Percentiles rank a stretch among this genome's conserved stretches.
Evolutionary conservation across 495 filamentous ascomycete genomes (phyloP).

Genomic region (Hypoxylon lienhwacheense): DNA sequence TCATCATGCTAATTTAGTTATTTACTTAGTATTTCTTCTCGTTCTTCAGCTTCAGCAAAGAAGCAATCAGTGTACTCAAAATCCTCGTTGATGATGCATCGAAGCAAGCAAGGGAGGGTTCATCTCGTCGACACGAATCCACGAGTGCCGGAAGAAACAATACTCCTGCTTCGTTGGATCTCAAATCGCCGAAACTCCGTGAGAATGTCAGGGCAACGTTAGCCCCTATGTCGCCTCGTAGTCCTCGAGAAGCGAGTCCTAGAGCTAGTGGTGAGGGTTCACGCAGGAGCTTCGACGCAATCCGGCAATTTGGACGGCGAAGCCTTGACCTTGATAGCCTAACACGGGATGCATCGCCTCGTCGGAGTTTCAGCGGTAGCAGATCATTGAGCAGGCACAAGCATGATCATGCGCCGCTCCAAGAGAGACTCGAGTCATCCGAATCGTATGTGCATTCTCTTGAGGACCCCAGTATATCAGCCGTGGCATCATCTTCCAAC

Average conservation of each 20-base stretch:
- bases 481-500: slow-evolving; percentile 67
- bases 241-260: slow-evolving; percentile 53
- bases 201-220: slow-evolving; percentile 70
- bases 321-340: slow-evolving; percentile 54
- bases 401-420: slow-evolving; percentile 45
- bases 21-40: slow-evolving; percentile 88
- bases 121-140: slow-evolving; percentile 23
- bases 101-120: slow-evolving; percentile 42
- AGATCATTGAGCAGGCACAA: slow-evolving; percentile 49
- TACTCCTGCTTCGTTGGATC: slow-evolving; percentile 38
- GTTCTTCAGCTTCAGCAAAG: slow-evolving; percentile 85
- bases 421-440: slow-evolving; percentile 65
- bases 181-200: slow-evolving; percentile 53
- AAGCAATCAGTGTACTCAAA: slow-evolving; percentile 78
- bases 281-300: slow-evolving; percentile 46
- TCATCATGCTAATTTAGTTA: slow-evolving; percentile 34
- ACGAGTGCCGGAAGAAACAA: slow-evolving; percentile 1
- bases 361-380: slow-evolving; percentile 62
- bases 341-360: slow-evolving; percentile 42
- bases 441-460: slow-evolving; percentile 78
- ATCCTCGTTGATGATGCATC: slow-evolving; percentile 69
- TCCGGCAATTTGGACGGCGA: slow-evolving; percentile 50
- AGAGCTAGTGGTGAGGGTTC: slow-evolving; percentile 48
- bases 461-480: slow-evolving; percentile 68
- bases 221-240: slow-evolving; percentile 54